Base-by-base conservation (phyloP, 768 basidiomycete genomes). In the Tylopilus balloui region DNA sequence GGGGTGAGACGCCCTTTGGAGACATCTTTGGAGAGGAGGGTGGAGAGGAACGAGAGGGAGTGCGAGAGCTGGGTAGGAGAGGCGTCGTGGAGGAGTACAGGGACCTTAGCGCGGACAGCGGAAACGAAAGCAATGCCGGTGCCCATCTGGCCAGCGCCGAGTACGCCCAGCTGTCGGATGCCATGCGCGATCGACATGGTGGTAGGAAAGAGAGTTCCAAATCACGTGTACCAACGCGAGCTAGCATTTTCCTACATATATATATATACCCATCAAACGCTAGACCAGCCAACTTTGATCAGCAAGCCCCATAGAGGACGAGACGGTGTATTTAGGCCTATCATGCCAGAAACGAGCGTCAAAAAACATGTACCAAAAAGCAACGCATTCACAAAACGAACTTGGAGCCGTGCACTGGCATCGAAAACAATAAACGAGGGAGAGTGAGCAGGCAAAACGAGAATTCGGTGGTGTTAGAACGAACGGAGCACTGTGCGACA, bases 121-220 rank as follows among this genome's bases (percentile, higher is more conserved):
- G 92, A 77, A 35, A 95, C 92, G 45, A 87, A 78, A 53, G 92
- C 90, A 40, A 98, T 97, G 2, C 94, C 95, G 0, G 88, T 81
- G 54, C 94, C 94, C 88, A 89, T 90, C 64, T 91, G 88, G 42
- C 88, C 89, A 17, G 87, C 84, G 38, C 88, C 88, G 29, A 94
- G 75, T 53, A 93, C 81, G 20, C 87, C 92, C 0, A 92, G 69
- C 4, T 74, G 80, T 46, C 79, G 80, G 54, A 93, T 82, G 40
- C 86, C 88, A 59, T 91, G 89, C 17, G 76, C 72, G 46, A 88
- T 62, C 44, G 78, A 64, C 63, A 65, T 63, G 51, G 40, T 42
- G n/a, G 40, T 42, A 4, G 28, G 20, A 31, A 10, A 4, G 34
- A 38, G 36, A 13, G 24, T 8, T 17, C n/a, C n/a, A n/a, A 34